Percentiles rank a stretch among this genome's conserved stretches.
Conservation (phyloP, 257 asterid species). For the Gentiana macrophylla region DNA sequence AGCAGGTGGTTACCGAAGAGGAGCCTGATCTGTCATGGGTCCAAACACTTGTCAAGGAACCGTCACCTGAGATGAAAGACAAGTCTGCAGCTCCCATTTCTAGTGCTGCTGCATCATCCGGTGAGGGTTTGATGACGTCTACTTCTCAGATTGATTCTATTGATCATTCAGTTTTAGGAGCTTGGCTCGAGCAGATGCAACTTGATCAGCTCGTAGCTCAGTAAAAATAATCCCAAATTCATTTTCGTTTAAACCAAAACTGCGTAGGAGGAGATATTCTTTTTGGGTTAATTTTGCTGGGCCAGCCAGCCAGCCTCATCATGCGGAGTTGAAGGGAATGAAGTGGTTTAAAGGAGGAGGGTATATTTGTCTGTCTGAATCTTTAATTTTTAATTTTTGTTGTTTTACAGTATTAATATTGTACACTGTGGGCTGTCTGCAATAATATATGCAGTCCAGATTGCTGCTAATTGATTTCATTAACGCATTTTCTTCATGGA, state of each 20-base stretch:
- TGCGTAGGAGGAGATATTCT: slow-evolving; percentile 38
- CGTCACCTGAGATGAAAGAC: slow-evolving; percentile 80
- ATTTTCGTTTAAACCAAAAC: slow-evolving; percentile 32
- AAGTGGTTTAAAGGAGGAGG: too few relatives aligned
- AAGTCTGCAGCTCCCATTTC: slow-evolving; percentile 40
- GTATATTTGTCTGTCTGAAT: too few relatives aligned
- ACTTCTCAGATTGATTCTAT: slow-evolving; percentile 41
- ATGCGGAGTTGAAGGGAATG: too few relatives aligned
- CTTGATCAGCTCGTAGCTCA: slow-evolving; percentile 80
- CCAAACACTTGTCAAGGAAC: slow-evolving; percentile 91
- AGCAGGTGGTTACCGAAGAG: slow-evolving; percentile 38
- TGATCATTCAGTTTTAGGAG: slow-evolving; percentile 80
- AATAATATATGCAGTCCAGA: too few relatives aligned
- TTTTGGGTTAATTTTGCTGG: slow-evolving; percentile 28
- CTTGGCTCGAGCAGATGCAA: slow-evolving; percentile 97
- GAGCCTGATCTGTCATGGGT: slow-evolving; percentile 95
- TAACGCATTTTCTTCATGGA: too few relatives aligned
- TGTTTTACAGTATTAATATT: too few relatives aligned
- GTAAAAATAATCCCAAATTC: slow-evolving; percentile 25
- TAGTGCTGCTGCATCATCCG: slow-evolving; percentile 61
- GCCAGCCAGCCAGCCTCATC: too few relatives aligned
- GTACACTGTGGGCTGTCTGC: too few relatives aligned
- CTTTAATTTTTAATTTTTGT: too few relatives aligned
- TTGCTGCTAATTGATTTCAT: too few relatives aligned
- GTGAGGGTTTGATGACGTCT: slow-evolving; percentile 64